Conservation (phyloP, 495 filamentous ascomycete species). For the Penicillium mononematosum region DNA sequence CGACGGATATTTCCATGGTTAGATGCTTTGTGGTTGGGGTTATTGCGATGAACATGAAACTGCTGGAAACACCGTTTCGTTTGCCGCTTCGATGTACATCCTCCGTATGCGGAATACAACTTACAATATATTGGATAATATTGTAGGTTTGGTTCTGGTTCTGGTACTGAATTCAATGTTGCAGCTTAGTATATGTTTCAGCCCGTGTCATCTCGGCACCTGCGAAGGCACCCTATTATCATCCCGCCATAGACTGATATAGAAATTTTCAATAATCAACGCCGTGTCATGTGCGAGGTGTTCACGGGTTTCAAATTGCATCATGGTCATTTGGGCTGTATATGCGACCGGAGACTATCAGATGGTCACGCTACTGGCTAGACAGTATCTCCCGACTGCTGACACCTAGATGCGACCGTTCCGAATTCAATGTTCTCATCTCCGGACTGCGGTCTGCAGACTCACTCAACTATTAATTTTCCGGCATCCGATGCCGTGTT, state of each 20-base stretch:
- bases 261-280: not conserved
- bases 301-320: not conserved
- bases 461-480: not conserved
- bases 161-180: not conserved
- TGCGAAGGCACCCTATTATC: not conserved
- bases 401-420: not conserved
- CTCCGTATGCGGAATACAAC: not conserved
- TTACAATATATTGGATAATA: not conserved
- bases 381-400: not conserved
- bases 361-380: not conserved
- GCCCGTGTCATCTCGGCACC: not conserved
- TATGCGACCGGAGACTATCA: conserved; percentile 3
- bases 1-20: not conserved
- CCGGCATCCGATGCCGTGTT: not conserved
- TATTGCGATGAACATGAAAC: conserved; percentile 5
- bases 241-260: not conserved
- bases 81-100: not conserved
- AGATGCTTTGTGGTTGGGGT: not conserved
- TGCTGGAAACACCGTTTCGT: not conserved
- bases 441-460: not conserved
- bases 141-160: not conserved
- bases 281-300: not conserved
- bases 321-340: not conserved
- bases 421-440: not conserved
- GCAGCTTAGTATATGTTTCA: conserved; percentile 1